Evolutionary conservation across 306 rosid species (phyloP).

Genomic region (Vigna hirtella): DNA sequence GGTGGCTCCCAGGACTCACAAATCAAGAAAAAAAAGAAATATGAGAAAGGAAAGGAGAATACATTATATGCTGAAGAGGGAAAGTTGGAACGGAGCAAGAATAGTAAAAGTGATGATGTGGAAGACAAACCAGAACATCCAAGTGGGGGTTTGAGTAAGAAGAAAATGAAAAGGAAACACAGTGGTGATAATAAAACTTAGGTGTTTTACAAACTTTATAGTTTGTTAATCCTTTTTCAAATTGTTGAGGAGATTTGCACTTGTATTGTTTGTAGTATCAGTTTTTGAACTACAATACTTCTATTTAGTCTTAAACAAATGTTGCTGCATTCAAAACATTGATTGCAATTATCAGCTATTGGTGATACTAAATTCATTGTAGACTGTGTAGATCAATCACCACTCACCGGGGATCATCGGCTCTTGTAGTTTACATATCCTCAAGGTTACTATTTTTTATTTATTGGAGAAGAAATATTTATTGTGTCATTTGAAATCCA

Average conservation of each 20-base stretch:
- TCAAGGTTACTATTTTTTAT: neutral
- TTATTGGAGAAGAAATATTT: neutral
- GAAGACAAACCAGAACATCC: conserved; percentile 35
- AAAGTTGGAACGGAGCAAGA: conserved; percentile 30
- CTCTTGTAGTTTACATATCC: neutral
- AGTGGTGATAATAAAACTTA: neutral
- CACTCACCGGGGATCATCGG: neutral
- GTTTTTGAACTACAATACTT: conserved; percentile 7
- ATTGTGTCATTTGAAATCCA: neutral
- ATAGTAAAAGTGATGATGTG: conserved; percentile 38
- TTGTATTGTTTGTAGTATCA: conserved; percentile 17
- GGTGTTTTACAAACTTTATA: neutral
- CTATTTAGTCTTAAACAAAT: conserved; percentile 7
- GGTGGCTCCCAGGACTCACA: neutral
- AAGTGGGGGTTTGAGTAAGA: conserved; percentile 27
- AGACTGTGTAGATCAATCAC: neutral
- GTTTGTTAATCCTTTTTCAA: conserved; percentile 5
- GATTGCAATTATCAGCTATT: conserved; percentile 18
- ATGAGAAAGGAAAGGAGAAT: conserved; percentile 4
- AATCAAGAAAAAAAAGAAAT: conserved; percentile 21
- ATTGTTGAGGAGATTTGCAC: conserved; percentile 28
- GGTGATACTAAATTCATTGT: neutral
- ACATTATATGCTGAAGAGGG: conserved; percentile 19
- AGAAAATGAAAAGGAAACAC: conserved; percentile 45
- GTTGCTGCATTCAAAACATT: neutral